phyloP scores from a whole-genome alignment of 306 rosid species.

The Canavalia gladiata region DNA sequence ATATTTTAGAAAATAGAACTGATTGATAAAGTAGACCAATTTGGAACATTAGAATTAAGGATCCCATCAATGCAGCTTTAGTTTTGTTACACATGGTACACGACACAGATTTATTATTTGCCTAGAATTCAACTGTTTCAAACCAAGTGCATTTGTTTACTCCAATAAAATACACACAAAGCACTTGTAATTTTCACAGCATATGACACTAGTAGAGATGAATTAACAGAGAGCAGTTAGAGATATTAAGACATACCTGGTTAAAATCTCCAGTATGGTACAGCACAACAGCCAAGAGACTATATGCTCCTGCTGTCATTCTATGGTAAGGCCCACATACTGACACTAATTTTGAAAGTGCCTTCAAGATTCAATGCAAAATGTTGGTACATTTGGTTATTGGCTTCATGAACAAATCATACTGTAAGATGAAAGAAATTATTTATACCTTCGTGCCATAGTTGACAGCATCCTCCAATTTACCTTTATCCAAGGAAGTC shows the following conservation, averaged over 20 bases:
- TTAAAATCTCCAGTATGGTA: slow-evolving; percentile 98
- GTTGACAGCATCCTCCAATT: slow-evolving; percentile 98
- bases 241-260: slow-evolving; percentile 64
- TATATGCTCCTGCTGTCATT: slow-evolving; percentile 99
- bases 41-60: neutral
- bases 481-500: slow-evolving; percentile 96
- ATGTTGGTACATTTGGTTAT: slow-evolving; percentile 42
- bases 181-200: slow-evolving; percentile 16
- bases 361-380: slow-evolving; percentile 66
- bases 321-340: slow-evolving; percentile 98
- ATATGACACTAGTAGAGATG: slow-evolving; percentile 39
- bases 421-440: slow-evolving; percentile 20
- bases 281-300: slow-evolving; percentile 96
- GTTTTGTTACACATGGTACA: slow-evolving; percentile 17
- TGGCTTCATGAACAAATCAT: slow-evolving; percentile 22
- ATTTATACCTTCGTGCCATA: slow-evolving; percentile 88
- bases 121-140: slow-evolving; percentile 21
- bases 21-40: neutral
- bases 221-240: slow-evolving; percentile 36
- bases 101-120: neutral
- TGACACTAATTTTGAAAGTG: slow-evolving; percentile 84
- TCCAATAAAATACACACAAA: neutral
- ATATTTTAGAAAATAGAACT: slow-evolving; percentile 4
- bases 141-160: neutral
- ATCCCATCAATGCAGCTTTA: neutral